Base-by-base conservation (phyloP, 345 rosid genomes). In the Excoecaria agallocha region DNA sequence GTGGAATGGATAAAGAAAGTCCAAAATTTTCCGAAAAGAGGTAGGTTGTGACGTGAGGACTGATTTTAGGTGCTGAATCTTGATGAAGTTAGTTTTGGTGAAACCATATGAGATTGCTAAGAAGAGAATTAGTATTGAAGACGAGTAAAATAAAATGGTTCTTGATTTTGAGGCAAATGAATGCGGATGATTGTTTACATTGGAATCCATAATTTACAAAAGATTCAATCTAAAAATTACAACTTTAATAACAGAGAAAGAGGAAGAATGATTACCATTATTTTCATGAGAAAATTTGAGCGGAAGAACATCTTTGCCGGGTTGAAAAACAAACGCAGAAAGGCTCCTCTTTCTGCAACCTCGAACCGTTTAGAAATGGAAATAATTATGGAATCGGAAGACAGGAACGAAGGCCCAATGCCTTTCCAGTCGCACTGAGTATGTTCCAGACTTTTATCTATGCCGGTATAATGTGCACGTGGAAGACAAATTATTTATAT, bases 61-160 rank as follows among this genome's bases (percentile, higher is more conserved):
- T 65, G 85, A 70, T 82, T 81, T 86, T 3, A 87, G 81, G 67
- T 37, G 70, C 4, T 71, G 83, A 81, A 72, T 56, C 73, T 78
- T 84, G 80, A 75, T 81, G 79, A 56, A 74, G 75, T 82, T 77
- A 16, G 90, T 76, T 39, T 63, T 74, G 24, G 79, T 77, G 72
- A 85, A 82, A 70, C 77, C 30, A n/a, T 84, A 24, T 16, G 78
- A 74, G 70, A 89, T 76, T 41, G 95, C 86, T 17, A 88, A 64
- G 6, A 87, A 12, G 64, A 91, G 82, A 77, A 86, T 45, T 30
- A 83, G 55, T 19, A 84, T 51, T 9, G 94, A 82, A 11, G 83
- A 82, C 19, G 74, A 45, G 79, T 71, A 85, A 73, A 87, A n/a
- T 10, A 77, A 17, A 37, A 86, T 70, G 48, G 79, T 39, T 38